Conservation (phyloP, 2,329 filamentous ascomycete species). For the Colletotrichum cuscutae region DNA sequence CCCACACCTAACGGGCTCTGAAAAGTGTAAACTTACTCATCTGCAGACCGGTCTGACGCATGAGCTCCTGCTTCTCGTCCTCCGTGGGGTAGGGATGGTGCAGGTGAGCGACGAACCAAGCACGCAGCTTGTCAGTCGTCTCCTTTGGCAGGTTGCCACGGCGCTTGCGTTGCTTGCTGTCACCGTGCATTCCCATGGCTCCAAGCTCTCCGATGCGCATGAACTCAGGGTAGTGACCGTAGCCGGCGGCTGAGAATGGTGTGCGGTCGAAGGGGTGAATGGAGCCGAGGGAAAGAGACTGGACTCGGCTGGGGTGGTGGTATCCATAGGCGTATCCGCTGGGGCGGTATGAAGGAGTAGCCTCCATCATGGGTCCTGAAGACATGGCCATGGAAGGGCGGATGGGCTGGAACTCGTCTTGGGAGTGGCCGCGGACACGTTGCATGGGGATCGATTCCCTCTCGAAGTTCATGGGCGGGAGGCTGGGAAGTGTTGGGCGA, state of each 20-base stretch:
- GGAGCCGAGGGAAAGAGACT: conserved; percentile 58
- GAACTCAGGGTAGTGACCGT: conserved; percentile 55
- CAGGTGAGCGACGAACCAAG: conserved; percentile 83
- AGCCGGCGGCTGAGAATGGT: conserved; percentile 54
- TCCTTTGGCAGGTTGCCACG: conserved; percentile 92
- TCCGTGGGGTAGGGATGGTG: conserved; percentile 81
- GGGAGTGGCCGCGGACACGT: conserved; percentile 44
- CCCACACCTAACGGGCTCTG: neutral
- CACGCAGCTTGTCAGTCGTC: conserved; percentile 81
- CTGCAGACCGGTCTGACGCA: conserved; percentile 79
- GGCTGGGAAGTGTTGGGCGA: conserved; percentile 52
- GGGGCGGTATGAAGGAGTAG: conserved; percentile 45
- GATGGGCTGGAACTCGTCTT: conserved; percentile 49
- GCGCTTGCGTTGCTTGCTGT: conserved; percentile 68
- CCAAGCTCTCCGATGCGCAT: conserved; percentile 54
- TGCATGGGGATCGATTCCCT: conserved; percentile 45
- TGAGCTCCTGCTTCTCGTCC: conserved; percentile 86
- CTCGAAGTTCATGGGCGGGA: conserved; percentile 53
- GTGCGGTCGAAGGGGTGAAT: conserved; percentile 54
- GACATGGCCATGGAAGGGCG: conserved; percentile 42
- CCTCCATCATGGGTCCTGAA: conserved; percentile 45
- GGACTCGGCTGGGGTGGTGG: conserved; percentile 55
- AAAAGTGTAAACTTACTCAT: conserved; percentile 70
- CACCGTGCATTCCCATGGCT: conserved; percentile 48
- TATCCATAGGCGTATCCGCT: conserved; percentile 50